phyloP scores from a whole-genome alignment of 2,329 filamentous ascomycete species.

The Thelonectria rubi region DNA sequence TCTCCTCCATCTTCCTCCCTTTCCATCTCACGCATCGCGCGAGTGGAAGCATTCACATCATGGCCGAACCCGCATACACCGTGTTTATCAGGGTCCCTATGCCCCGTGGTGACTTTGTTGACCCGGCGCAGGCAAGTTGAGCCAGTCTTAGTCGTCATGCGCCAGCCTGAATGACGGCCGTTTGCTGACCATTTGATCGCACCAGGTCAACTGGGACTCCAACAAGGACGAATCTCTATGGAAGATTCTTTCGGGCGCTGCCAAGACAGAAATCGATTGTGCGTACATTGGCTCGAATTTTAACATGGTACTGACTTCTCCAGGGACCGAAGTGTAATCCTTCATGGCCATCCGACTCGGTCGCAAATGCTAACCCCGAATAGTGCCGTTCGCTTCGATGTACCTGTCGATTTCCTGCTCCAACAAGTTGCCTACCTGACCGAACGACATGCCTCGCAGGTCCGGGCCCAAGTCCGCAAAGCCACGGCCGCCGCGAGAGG shows the following conservation, averaged over 20 bases:
- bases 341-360: conserved; percentile 35
- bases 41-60: conserved; percentile 40
- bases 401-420: conserved; percentile 86
- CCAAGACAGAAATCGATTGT: conserved; percentile 91
- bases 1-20: conserved; percentile 24
- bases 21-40: conserved; percentile 21
- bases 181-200: conserved; percentile 38
- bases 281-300: conserved; percentile 42
- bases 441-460: conserved; percentile 88
- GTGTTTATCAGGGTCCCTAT: conserved; percentile 90
- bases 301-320: conserved; percentile 32
- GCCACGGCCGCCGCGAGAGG: conserved; percentile 67
- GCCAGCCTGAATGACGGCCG: conserved; percentile 22
- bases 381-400: conserved; percentile 80
- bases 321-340: conserved; percentile 80
- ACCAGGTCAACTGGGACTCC: conserved; percentile 85
- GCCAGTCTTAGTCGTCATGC: conserved; percentile 30
- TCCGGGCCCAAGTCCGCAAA: conserved; percentile 88
- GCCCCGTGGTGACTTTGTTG: conserved; percentile 84
- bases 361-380: conserved; percentile 28
- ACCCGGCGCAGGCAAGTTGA: conserved; percentile 79
- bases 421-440: conserved; percentile 95
- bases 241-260: conserved; percentile 85
- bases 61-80: conserved; percentile 70
- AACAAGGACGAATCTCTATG: conserved; percentile 88